Evolutionary conservation across 345 rosid genomes (phyloP).

Genomic region (Populus alba): DNA sequence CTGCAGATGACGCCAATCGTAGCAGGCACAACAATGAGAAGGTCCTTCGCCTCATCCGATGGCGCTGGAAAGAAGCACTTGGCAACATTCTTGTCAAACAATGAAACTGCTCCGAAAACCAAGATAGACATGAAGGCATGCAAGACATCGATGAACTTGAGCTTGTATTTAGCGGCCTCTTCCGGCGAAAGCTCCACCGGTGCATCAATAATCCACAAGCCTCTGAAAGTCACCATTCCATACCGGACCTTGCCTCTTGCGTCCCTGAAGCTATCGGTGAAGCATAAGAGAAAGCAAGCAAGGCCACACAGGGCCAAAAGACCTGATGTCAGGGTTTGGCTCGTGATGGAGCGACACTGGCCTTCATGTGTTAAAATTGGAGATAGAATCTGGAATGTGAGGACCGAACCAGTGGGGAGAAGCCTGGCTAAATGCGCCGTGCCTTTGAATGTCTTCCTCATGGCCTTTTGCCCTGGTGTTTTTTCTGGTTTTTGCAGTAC

Average conservation of each 20-base stretch:
- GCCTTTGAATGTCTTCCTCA: constrained; percentile 65
- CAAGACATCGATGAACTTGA: constrained; percentile 52
- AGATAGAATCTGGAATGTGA: constrained; percentile 61
- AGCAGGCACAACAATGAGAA: constrained; percentile 43
- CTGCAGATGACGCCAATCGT: constrained; percentile 47
- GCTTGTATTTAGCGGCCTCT: constrained; percentile 39
- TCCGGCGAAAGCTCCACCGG: constrained; percentile 27
- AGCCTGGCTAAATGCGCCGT: constrained; percentile 55
- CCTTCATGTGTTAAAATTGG: constrained; percentile 68
- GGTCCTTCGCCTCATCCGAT: constrained; percentile 39
- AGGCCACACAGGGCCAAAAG: constrained; percentile 40
- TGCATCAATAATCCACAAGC: constrained; percentile 58
- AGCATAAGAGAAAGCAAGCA: constrained; percentile 54
- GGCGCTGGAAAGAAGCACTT: constrained; percentile 56
- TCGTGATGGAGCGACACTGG: constrained; percentile 44
- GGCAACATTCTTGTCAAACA: constrained; percentile 66
- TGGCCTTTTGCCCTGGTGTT: constrained; percentile 42
- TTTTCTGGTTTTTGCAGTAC: constrained; percentile 28
- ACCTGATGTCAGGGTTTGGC: constrained; percentile 37
- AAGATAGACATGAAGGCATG: constrained; percentile 59
- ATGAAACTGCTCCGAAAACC: constrained; percentile 52
- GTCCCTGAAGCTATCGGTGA: constrained; percentile 67
- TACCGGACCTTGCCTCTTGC: constrained; percentile 65
- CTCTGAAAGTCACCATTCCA: constrained; percentile 58
- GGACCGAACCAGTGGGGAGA: constrained; percentile 69